Base-by-base conservation (phyloP, 495 filamentous ascomycete species). In the Gamarada debralockiae region DNA sequence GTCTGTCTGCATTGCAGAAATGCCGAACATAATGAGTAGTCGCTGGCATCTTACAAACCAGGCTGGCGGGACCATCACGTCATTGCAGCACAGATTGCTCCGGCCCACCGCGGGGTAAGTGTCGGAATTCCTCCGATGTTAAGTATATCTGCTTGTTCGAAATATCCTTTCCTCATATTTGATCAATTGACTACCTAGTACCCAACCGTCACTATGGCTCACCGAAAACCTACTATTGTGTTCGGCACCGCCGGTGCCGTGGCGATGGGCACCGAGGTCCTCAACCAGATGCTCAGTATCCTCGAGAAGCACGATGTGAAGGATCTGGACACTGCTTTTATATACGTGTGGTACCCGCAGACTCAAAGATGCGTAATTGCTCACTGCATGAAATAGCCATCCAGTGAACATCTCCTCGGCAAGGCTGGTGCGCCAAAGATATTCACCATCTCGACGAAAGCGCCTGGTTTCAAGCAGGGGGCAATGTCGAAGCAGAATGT, bases 391-490 rank as follows among this genome's bases (percentile, higher is more conserved):
- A 14, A 20, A 15, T 27, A 63, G 61, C 17, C 40, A 49, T 54
- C 52, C 17, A 69, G 62, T 33, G 70, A 72, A 52, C 55, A 43
- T 17, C 25, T 59, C 10, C 55, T 74, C 6, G 69, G 70, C 12
- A 55, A 62, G 29, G 45, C 50, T 14, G 42, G 45, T 12, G 55
- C 65, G 5, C 56, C 63, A 6, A 62, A 64, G 23, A 48, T 58
- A n/a, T 73, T 72, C 47, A 61, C 52, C 14, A 63, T 74, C 24
- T 60, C 68, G 25, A 73, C 68, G 8, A 72, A 73, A 51, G 55
- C 60, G 13, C 61, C 62, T 0, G 9, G n/a, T n/a, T 40, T 14
- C 9, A 64, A 65, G n/a, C 60, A 60, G 24, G 29, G 12, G 7
- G 27, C 49, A 14, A 59, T 62, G 10, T 23, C 48, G 13, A 66